Base-by-base conservation (phyloP, 2,329 filamentous ascomycete genomes). In the Clarireedia monteithiana region DNA sequence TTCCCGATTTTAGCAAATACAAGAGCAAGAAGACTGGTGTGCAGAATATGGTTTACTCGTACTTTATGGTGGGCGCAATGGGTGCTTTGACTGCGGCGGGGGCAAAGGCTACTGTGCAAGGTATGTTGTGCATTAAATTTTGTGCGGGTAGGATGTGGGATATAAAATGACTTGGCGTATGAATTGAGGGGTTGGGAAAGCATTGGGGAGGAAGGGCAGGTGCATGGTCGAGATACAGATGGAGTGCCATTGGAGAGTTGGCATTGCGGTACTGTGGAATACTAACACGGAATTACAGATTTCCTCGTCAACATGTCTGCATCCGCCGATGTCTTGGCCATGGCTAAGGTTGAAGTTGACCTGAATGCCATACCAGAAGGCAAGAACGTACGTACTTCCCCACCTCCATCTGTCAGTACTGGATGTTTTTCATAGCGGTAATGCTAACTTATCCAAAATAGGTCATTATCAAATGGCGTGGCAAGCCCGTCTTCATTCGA, bases 271-370 rank as follows among this genome's bases (percentile, higher is more conserved):
- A 24, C 26, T 47, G 5, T 5, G 44, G 23, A 23, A 15, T 56
- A 67, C 55, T 36, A 50, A 52, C 53, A 27, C 20, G 40, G 24
- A 46, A n/a, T 47, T 5, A 42, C 75, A 99, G 94, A 99, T 78
- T 99, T 99, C 84, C 83, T 99, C 63, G 90, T 96, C 79, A 99
- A 96, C 85, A 97, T 99, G 95, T 95, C 92, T 69, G 94, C 94
- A 62, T 99, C 94, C 60, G 94, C 94, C 76, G 94, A 99, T 71
- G 91, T 99, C 71, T 78, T 99, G 77, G 94, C 95, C 72, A 95
- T 96, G 85, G 94, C 94, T 75, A 99, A 99, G 86, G 94, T 99
- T 67, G 94, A 99, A 80, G 88, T 99, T 67, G 90, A 96, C 75
- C 87, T 99, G 65, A 80, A 80, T 69, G 75, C 89, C 63, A 97